Percentiles rank a stretch among this genome's conserved stretches.
Conservation (phyloP, 2,329 filamentous ascomycete genomes). For the Colletotrichum sp. region DNA sequence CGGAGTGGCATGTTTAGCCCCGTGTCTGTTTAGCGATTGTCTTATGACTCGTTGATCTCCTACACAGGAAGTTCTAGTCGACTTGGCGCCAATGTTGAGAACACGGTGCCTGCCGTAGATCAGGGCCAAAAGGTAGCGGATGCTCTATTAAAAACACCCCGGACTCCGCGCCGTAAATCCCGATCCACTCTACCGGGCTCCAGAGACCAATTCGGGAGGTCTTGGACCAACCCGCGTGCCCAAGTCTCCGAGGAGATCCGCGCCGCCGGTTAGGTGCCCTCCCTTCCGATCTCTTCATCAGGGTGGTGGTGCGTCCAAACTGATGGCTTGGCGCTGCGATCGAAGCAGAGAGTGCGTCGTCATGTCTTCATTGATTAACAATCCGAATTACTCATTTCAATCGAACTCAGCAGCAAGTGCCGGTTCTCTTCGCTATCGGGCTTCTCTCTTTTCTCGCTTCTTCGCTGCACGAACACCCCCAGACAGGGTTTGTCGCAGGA, state of each 20-base stretch:
- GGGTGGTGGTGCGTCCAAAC: background rate
- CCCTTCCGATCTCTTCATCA: background rate
- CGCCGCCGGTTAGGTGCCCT: background rate
- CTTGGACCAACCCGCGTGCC: background rate
- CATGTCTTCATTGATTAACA: background rate
- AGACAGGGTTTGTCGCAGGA: conserved; percentile 17
- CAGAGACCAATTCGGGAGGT: background rate
- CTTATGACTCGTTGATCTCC: conserved; percentile 2
- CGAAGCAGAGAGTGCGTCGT: background rate
- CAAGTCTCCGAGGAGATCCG: background rate
- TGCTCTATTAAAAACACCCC: background rate
- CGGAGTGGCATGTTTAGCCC: background rate
- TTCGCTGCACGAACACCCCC: background rate
- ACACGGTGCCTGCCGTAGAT: background rate
- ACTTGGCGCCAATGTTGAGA: background rate
- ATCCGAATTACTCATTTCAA: background rate
- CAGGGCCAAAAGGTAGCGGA: background rate
- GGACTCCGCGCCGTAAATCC: background rate
- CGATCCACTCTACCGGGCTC: background rate
- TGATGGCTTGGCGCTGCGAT: conserved; percentile 9
- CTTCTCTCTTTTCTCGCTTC: background rate
- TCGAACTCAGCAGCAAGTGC: background rate
- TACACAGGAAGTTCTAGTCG: background rate
- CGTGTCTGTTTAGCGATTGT: background rate
- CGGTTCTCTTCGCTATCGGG: background rate